Evolutionary conservation across 176 grass and related monocot genomes (phyloP).

Genomic region (Cocos nucifera): DNA sequence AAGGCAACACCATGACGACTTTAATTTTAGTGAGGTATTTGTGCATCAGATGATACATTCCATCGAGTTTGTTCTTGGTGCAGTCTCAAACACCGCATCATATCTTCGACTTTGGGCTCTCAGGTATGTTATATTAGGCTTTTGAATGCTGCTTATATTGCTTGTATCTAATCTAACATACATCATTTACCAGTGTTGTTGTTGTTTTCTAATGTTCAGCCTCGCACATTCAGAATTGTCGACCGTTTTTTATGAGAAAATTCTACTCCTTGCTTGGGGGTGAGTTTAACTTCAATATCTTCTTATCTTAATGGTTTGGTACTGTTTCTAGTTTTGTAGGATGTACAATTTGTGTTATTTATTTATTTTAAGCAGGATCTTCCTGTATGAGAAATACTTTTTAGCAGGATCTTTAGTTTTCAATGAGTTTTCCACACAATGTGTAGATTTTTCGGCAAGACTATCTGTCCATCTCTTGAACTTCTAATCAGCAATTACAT

Average conservation of each 20-base stretch:
- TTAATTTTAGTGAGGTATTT: slow-evolving; percentile 99
- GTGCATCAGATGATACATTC: slow-evolving; percentile 99
- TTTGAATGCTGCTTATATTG: too few species aligned
- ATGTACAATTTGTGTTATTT: too few species aligned
- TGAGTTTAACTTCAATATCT: slow-evolving; percentile 26
- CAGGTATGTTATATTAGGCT: slow-evolving; percentile 39
- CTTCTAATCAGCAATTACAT: too few species aligned
- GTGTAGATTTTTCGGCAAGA: too few species aligned
- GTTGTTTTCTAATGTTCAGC: slow-evolving; percentile 38
- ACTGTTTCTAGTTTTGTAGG: too few species aligned
- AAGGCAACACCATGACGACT: slow-evolving; percentile 72
- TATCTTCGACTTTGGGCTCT: slow-evolving; percentile 99
- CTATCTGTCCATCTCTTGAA: too few species aligned
- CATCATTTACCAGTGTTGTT: slow-evolving; percentile 20
- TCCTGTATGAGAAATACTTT: too few species aligned
- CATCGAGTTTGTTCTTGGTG: slow-evolving; percentile 97
- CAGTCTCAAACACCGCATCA: slow-evolving; percentile 97
- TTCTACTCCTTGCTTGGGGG: slow-evolving; percentile 94
- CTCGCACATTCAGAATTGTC: slow-evolving; percentile 97
- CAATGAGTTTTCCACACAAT: too few species aligned
- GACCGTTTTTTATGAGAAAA: slow-evolving; percentile 97
- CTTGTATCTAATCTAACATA: not conserved
- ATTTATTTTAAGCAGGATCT: too few species aligned
- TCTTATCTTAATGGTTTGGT: not conserved
- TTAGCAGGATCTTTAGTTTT: too few species aligned